phyloP scores from a whole-genome alignment of 768 basidiomycete genomes.

The Serpula lacrymans region DNA sequence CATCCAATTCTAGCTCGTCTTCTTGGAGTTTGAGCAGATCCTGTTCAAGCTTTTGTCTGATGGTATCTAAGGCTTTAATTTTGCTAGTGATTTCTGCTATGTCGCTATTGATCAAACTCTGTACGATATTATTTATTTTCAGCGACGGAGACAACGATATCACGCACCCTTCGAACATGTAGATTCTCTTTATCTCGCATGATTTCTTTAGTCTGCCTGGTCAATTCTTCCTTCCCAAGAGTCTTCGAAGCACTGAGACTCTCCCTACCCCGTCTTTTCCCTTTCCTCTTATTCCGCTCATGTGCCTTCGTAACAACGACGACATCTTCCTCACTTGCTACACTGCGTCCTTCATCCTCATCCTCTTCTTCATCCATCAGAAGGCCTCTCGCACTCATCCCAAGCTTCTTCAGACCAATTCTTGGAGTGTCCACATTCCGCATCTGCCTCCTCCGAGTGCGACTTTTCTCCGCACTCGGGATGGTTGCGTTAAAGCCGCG shows the following conservation, averaged over 20 bases:
- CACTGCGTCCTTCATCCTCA: constrained; percentile 50
- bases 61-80: constrained; percentile 79
- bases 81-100: constrained; percentile 87
- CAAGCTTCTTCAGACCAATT: constrained; percentile 76
- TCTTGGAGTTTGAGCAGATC: constrained; percentile 87
- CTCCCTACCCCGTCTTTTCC: constrained; percentile 52
- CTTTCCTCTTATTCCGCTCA: constrained; percentile 27
- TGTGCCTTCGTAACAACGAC: constrained; percentile 52
- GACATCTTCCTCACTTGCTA: constrained; percentile 74
- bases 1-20: constrained; percentile 95
- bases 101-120: constrained; percentile 86
- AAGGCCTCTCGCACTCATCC: constrained; percentile 75
- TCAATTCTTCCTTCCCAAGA: constrained; percentile 81
- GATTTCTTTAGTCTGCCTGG: constrained; percentile 83
- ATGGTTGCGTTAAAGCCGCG: constrained; percentile 95
- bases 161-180: constrained; percentile 77
- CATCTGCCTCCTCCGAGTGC: constrained; percentile 72
- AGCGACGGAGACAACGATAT: constrained; percentile 2
- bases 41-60: constrained; percentile 75
- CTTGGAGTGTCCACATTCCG: constrained; percentile 74
- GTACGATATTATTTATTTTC: constrained; percentile 10
- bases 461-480: constrained; percentile 80
- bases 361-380: constrained; percentile 44
- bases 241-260: constrained; percentile 67
- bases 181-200: constrained; percentile 89